Evolutionary conservation across 169 alveolate genomes (phyloP), one percentile per base, ranked within the genome.

Genomic region (Eimeria sp.): DNA sequence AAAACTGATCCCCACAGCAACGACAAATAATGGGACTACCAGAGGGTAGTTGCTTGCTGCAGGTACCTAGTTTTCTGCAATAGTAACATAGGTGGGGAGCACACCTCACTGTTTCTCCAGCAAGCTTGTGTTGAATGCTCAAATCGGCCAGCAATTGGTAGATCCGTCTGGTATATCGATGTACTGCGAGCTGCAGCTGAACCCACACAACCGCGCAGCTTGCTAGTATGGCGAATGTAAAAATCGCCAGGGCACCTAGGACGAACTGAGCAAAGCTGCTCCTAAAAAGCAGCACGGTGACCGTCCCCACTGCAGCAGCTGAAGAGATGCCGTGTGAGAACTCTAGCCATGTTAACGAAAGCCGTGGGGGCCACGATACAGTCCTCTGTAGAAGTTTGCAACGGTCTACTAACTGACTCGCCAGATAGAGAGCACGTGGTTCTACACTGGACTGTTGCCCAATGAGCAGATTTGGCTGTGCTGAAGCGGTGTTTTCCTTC

Each of bases 191-290:
- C 40, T 86, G 65, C 22, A 86, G 13, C 63, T n/a, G 78, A 6
- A 57, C 82, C 93, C 82, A 86, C 40, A 40, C 67, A 51, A 86
- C 63, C 16, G 51, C n/a, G 82, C 93, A 86, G n/a, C 82, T n/a
- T 58, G 80, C 82, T 63, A 73, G 63, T 58, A 86, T 22, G 47
- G 49, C 30, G 5, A 86, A n/a, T 9, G 58, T 22, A 18, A 86
- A 13, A 10, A 58, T 4, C 61, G 20, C 93, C 18, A n/a, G 45
- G 43, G 27, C 80, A 43, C 47, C 82, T 9, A 58, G 7, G 40
- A 58, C 57, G n/a, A 86, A 20, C 30, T 20, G 80, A 20, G 65
- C 80, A 57, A 0, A 30, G 34, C 93, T 34, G 51, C 82, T 73
- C 58, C 82, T n/a, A 58, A 47, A 14, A 40, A 86, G 30, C 16